phyloP scores from a whole-genome alignment of 306 rosid species.

The Cercis canadensis region DNA sequence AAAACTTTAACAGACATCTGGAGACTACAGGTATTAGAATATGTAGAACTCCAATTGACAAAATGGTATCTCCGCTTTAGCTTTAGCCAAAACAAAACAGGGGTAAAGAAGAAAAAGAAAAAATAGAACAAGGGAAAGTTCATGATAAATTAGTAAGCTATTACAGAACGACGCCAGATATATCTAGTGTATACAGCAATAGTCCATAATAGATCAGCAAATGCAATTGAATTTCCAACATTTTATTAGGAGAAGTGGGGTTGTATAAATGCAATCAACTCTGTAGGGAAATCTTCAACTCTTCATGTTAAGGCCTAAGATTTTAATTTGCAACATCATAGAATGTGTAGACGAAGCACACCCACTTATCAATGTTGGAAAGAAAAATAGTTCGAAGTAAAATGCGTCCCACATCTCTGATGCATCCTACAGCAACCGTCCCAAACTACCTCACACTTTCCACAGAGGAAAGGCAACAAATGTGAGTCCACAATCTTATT shows the following conservation, averaged over 20 bases:
- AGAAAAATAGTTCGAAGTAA: too few relatives aligned
- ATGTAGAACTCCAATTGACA: background rate
- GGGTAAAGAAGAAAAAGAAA: background rate
- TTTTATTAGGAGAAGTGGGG: too few relatives aligned
- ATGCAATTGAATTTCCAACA: too few relatives aligned
- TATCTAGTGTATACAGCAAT: slow-evolving; percentile 7
- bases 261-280: too few relatives aligned
- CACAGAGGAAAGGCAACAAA: too few relatives aligned
- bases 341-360: background rate
- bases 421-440: too few relatives aligned
- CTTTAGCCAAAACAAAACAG: background rate
- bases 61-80: slow-evolving; percentile 1
- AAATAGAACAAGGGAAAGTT: background rate
- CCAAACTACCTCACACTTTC: too few relatives aligned
- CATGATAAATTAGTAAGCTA: background rate
- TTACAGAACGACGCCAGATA: slow-evolving; percentile 6
- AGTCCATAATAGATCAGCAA: slow-evolving; percentile 2
- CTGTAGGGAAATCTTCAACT: too few relatives aligned
- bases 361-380: too few relatives aligned
- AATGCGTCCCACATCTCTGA: too few relatives aligned
- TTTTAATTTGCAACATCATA: background rate
- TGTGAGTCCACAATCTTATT: too few relatives aligned
- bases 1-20: slow-evolving; percentile 14
- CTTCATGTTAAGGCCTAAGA: background rate
- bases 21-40: slow-evolving; percentile 8